Conservation (phyloP, 1,284 basidiomycete species). For the Takashimella tepidaria region DNA sequence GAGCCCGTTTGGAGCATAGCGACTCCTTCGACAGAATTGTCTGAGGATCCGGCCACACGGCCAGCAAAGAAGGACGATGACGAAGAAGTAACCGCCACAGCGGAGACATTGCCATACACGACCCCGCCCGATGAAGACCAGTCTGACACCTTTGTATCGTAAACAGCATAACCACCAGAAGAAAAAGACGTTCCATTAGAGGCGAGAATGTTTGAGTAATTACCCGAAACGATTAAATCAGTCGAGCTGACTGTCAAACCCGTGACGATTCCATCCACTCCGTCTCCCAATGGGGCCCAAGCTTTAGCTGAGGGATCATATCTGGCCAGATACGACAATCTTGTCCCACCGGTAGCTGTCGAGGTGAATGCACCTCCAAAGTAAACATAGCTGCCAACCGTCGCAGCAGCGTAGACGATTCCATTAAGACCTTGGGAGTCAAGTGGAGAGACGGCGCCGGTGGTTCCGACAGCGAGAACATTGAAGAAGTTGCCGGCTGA, state of each 20-base stretch:
- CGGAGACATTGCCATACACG: constrained; percentile 64
- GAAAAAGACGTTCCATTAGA: constrained; percentile 46
- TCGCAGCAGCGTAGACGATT: constrained; percentile 61
- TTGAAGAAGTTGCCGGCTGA: constrained; percentile 60
- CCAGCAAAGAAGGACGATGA: constrained; percentile 47
- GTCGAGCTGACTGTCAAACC: constrained; percentile 47
- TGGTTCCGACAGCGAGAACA: constrained; percentile 65
- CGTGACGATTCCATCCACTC: constrained; percentile 70
- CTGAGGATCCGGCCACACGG: constrained; percentile 45
- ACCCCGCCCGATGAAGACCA: constrained; percentile 69
- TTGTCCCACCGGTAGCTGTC: constrained; percentile 56
- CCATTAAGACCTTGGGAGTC: constrained; percentile 67
- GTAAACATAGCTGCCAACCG: constrained; percentile 62
- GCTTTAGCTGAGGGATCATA: constrained; percentile 65
- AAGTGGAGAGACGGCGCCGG: constrained; percentile 52
- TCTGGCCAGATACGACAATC: constrained; percentile 61
- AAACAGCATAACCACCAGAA: constrained; percentile 69
- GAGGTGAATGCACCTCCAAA: constrained; percentile 81
- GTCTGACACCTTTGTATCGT: constrained; percentile 58
- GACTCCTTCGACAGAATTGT: constrained; percentile 47
- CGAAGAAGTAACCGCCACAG: constrained; percentile 56
- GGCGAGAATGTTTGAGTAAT: constrained; percentile 60
- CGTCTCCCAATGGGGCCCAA: constrained; percentile 69
- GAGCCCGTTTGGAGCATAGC: constrained; percentile 43
- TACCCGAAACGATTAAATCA: constrained; percentile 65